Evolutionary conservation across 768 basidiomycete genomes (phyloP), one percentile per base, ranked within the genome.

Genomic region (Termitomyces sp.): DNA sequence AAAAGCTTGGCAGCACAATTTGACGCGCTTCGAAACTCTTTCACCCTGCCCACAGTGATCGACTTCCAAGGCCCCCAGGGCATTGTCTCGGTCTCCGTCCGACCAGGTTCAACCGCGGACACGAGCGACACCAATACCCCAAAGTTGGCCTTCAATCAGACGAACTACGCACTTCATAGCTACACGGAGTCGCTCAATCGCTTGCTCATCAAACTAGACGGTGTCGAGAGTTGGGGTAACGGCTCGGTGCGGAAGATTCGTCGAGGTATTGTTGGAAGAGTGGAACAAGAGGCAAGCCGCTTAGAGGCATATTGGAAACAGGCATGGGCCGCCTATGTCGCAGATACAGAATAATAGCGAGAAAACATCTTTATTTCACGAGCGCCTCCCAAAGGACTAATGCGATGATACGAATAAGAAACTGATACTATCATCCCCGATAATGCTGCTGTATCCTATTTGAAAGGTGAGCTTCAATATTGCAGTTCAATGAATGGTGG

Each of bases 151-250:
- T 91, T 78, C 71, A 83, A 84, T 7, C 69, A 78, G 1, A 72
- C 66, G 43, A 91, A 91, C 66, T 82, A 78, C 19, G 67, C 79
- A 0, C 68, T 90, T 21, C 84, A 85, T 68, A 75, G 71, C 14
- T 85, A 89, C 67, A 71, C 76, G n/a, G 82, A 90, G 61, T 72
- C 76, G 44, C 75, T 91, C 34, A 79, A 79, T 54, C 80, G 80
- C 40, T 69, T 91, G 12, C 74, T 91, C n/a, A 76, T 79, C 45
- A 76, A 76, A 59, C 79, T 91, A 11, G 89, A 91, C 61, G 82
- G 77, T 0, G 78, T 91, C 21, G 81, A 88, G 62, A 86, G 83
- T 61, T 78, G 76, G 60, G 88, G 88, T 0, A 76, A 82, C 48
- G 68, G 69, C 59, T 70, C 67, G 0, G 78, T 92, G 7, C 70